Evolutionary conservation across 208 protist genomes (phyloP).

Genomic region (Trypanosoma cruzi): DNA sequence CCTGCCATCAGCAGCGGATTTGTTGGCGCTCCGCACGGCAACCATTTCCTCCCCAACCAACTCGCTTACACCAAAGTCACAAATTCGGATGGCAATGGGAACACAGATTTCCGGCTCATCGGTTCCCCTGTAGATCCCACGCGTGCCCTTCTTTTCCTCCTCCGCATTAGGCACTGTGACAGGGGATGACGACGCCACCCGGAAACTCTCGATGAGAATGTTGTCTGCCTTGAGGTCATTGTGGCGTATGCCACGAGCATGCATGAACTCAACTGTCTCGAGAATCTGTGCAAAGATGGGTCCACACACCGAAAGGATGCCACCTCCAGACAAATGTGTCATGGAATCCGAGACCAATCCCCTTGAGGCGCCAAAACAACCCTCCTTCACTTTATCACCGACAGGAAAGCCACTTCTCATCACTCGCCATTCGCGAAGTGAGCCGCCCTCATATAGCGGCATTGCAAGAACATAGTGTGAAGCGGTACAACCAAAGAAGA

Average conservation of each 20-base stretch:
- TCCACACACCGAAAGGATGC: constrained; percentile 45
- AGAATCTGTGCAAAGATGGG: constrained; percentile 72
- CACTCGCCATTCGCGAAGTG: constrained; percentile 66
- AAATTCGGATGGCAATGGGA: constrained; percentile 52
- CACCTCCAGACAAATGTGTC: neutral
- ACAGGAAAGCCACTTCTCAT: constrained; percentile 27
- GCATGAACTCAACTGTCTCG: constrained; percentile 61
- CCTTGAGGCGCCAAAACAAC: neutral
- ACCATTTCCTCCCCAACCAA: constrained; percentile 62
- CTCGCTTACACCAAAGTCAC: constrained; percentile 85
- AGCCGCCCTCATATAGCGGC: constrained; percentile 69
- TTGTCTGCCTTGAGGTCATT: constrained; percentile 84
- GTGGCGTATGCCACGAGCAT: constrained; percentile 64
- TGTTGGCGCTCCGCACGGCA: constrained; percentile 38
- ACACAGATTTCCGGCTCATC: constrained; percentile 17
- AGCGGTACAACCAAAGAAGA: constrained; percentile 64
- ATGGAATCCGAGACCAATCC: neutral
- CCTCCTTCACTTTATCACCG: neutral
- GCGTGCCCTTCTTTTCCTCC: neutral
- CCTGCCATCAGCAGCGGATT: constrained; percentile 38
- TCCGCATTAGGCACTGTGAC: neutral
- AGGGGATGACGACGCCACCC: neutral
- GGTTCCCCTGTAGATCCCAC: neutral
- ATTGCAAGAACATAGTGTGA: constrained; percentile 77
- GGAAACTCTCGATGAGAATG: constrained; percentile 52